Evolutionary conservation across 2,329 filamentous ascomycete species (phyloP).

Genomic region (Fusarium clavum): DNA sequence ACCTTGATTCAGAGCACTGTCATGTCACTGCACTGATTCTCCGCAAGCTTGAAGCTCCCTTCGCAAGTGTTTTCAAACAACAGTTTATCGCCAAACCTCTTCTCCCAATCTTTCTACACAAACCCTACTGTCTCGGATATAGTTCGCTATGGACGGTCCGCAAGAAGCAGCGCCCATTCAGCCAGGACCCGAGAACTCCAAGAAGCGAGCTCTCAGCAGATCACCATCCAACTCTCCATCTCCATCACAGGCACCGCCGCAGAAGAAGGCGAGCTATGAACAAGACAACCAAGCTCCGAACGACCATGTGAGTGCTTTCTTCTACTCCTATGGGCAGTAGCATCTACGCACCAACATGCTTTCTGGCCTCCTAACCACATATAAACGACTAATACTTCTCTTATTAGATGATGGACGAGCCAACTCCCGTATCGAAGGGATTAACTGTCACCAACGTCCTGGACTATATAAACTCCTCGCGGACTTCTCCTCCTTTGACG

Average conservation of each 20-base stretch:
- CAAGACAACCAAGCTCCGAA: not conserved
- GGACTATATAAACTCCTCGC: slow-evolving; percentile 7
- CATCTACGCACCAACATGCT: not conserved
- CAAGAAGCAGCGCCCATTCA: not conserved
- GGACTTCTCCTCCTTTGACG: not conserved
- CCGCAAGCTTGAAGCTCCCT: not conserved
- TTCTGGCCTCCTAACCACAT: not conserved
- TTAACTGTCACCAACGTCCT: not conserved
- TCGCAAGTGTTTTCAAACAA: not conserved
- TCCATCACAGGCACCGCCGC: not conserved
- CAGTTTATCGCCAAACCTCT: not conserved
- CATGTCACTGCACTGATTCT: not conserved
- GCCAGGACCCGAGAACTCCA: not conserved
- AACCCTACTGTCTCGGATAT: not conserved
- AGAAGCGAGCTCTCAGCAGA: slow-evolving; percentile 10
- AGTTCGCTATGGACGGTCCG: not conserved
- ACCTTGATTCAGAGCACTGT: not conserved
- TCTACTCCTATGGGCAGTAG: not conserved
- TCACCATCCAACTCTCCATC: not conserved
- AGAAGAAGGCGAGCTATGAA: not conserved
- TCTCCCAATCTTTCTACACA: not conserved
- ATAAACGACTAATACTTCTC: not conserved
- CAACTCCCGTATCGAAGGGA: not conserved
- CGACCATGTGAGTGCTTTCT: slow-evolving; percentile 2
- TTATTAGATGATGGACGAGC: slow-evolving; percentile 12